These are phyloP conservation scores for Inga leiocalycina DNA, from an alignment of 306 rosid species.

Conservation along the genomic window DNA sequence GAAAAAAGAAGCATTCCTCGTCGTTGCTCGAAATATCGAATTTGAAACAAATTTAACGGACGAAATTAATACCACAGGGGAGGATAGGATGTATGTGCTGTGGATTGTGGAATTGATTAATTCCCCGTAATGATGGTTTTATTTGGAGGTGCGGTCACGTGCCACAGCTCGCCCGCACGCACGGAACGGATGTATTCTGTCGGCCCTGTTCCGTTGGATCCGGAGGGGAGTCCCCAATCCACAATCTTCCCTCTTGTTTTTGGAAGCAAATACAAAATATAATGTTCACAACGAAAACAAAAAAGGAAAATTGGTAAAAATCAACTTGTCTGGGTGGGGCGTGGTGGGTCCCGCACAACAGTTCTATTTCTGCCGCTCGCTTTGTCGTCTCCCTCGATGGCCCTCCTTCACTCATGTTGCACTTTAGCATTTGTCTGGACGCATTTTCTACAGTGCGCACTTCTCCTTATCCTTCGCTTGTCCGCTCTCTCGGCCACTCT, in stretches of 20 bases:
- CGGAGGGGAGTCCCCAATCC: not conserved
- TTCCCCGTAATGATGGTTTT: not conserved
- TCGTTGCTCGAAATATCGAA: too few species aligned
- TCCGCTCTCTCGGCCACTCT: not conserved
- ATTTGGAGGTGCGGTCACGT: not conserved
- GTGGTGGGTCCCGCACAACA: conserved; percentile 50
- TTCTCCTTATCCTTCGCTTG: conserved; percentile 42
- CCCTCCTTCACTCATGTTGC: conserved; percentile 30
- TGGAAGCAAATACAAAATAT: not conserved
- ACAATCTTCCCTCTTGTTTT: not conserved
- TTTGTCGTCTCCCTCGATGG: conserved; percentile 49
- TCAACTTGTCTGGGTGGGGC: conserved; percentile 1
- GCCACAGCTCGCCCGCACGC: conserved; percentile 28
- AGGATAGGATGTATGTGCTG: not conserved
- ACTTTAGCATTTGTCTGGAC: conserved; percentile 37
- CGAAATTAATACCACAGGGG: not conserved
- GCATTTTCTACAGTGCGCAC: conserved; percentile 39
- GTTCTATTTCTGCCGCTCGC: conserved; percentile 56
- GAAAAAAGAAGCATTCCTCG: too few species aligned
- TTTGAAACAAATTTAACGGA: too few species aligned
- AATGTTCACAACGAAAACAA: not conserved
- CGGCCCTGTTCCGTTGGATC: conserved; percentile 22
- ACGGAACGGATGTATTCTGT: conserved; percentile 21
- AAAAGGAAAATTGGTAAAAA: not conserved
- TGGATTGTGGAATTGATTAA: not conserved